Evolutionary conservation across 148 eudicot genomes (phyloP).

Genomic region (Silene uniflora): DNA sequence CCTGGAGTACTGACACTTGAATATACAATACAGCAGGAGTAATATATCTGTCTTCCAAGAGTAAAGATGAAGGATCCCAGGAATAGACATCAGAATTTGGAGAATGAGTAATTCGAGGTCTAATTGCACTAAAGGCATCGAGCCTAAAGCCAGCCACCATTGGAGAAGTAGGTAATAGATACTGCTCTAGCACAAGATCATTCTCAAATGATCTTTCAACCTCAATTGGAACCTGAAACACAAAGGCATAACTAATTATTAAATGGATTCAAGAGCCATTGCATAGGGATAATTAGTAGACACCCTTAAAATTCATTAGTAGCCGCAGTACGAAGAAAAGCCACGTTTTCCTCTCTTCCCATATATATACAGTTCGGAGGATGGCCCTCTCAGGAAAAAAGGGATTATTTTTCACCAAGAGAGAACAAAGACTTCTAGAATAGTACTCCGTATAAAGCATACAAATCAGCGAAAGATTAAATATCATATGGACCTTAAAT

Average conservation of each 20-base stretch:
- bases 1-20: slow-evolving; percentile 92
- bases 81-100: slow-evolving; percentile 48
- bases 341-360: too few relatives aligned
- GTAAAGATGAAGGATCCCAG: slow-evolving; percentile 34
- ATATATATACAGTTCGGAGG: too few relatives aligned
- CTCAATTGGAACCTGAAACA: slow-evolving; percentile 80
- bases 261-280: neutral
- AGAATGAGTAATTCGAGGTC: slow-evolving; percentile 81
- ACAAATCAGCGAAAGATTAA: too few relatives aligned
- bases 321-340: too few relatives aligned
- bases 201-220: slow-evolving; percentile 64
- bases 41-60: slow-evolving; percentile 70
- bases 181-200: slow-evolving; percentile 82
- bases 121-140: slow-evolving; percentile 83
- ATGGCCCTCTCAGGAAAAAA: too few relatives aligned
- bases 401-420: neutral
- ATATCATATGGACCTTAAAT: slow-evolving; percentile 58
- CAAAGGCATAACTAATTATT: neutral
- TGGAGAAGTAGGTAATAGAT: slow-evolving; percentile 74
- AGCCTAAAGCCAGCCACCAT: slow-evolving; percentile 86
- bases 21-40: slow-evolving; percentile 72
- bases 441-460: too few relatives aligned
- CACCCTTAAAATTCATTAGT: neutral
- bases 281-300: neutral
- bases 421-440: too few relatives aligned